These are phyloP conservation scores for Amylostereum areolatum DNA, from an alignment of 1,284 basidiomycete species.

Conservation along the genomic window DNA sequence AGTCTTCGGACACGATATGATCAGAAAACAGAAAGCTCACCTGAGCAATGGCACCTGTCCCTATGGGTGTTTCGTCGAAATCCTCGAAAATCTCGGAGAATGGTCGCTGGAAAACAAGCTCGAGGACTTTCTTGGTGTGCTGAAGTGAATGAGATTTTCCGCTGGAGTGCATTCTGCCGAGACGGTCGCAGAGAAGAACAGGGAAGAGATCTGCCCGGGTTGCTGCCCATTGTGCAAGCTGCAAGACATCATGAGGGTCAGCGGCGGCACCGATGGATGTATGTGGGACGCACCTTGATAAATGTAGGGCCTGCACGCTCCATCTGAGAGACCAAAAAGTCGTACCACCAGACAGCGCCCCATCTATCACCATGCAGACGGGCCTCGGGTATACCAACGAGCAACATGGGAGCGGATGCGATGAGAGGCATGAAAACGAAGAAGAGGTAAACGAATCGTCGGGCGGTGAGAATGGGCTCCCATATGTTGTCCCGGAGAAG, in stretches of 20 bases:
- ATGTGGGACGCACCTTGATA: conserved; percentile 67
- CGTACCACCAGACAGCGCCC: conserved; percentile 96
- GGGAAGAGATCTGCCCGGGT: conserved; percentile 95
- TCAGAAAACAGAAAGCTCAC: conserved; percentile 54
- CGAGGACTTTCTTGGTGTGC: conserved; percentile 83
- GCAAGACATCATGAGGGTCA: not conserved
- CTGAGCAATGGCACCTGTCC: conserved; percentile 97
- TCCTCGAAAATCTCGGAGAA: conserved; percentile 92
- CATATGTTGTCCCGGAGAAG: conserved; percentile 57
- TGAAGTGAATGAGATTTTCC: conserved; percentile 79
- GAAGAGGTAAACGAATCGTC: conserved; percentile 82
- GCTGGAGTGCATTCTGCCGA: conserved; percentile 88
- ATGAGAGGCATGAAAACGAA: conserved; percentile 87
- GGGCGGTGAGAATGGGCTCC: conserved; percentile 83
- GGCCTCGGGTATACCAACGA: conserved; percentile 62
- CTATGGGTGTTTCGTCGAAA: conserved; percentile 85
- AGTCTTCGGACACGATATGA: conserved; percentile 26
- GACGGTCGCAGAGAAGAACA: conserved; percentile 78
- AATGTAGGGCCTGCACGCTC: conserved; percentile 95
- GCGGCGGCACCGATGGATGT: not conserved
- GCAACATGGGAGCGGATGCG: conserved; percentile 77
- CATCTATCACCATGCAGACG: conserved; percentile 64
- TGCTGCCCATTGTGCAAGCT: conserved; percentile 98
- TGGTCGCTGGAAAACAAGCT: conserved; percentile 74
- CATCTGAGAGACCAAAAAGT: conserved; percentile 85